Conservation (phyloP, 257 asterid genomes). For the Scutellaria minor region DNA sequence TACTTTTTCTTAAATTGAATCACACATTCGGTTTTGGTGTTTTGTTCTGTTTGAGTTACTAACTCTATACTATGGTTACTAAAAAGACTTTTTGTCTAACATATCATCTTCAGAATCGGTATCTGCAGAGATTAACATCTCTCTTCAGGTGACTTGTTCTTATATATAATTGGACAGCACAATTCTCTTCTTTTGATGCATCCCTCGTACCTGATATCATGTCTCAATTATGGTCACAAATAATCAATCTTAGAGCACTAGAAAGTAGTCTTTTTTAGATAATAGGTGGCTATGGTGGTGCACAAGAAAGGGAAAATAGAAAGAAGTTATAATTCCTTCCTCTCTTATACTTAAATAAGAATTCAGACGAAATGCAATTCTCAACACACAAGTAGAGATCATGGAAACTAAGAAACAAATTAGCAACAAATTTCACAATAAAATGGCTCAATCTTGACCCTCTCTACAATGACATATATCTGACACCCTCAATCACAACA, state of each 20-base stretch:
- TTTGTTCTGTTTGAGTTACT: conserved; percentile 17
- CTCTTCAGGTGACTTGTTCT: no score
- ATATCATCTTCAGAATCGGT: neutral
- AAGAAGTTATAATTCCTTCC: no score
- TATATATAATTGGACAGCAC: no score
- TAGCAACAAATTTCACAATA: conserved; percentile 17
- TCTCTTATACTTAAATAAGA: no score
- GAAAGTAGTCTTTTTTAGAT: neutral
- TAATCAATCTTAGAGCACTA: neutral
- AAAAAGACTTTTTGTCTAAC: neutral
- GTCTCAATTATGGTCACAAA: neutral
- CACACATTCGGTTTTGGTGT: no score
- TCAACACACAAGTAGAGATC: neutral
- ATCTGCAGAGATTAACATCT: neutral
- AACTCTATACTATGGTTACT: neutral
- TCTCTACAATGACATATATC: neutral
- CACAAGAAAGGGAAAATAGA: neutral
- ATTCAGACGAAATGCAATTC: neutral
- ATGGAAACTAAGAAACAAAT: conserved; percentile 25
- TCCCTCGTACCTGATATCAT: neutral
- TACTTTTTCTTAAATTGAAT: no score
- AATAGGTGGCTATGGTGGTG: neutral
- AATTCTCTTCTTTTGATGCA: neutral
- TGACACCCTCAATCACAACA: neutral
- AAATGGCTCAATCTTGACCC: neutral